Conservation (phyloP, 495 filamentous ascomycete genomes). For the Chaetomium fimeti region DNA sequence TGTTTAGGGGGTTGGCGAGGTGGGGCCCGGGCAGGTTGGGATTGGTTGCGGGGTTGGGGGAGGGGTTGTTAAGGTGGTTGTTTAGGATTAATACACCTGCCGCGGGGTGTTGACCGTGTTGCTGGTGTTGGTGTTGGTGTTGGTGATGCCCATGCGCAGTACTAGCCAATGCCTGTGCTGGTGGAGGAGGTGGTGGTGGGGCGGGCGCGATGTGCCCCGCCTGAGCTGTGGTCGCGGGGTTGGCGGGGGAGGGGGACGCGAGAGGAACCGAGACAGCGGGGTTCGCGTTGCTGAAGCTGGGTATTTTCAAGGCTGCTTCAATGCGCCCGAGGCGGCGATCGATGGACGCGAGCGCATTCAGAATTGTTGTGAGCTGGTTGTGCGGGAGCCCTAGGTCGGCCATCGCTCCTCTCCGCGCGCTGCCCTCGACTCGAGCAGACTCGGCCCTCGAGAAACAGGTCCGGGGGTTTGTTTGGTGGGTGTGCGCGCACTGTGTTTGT, state of each 20-base stretch:
- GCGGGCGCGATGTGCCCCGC: constrained; percentile 12
- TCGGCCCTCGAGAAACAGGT: no score
- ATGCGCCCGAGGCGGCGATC: constrained; percentile 39
- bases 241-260: not conserved
- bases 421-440: no score
- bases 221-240: constrained; percentile 6
- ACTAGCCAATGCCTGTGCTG: not conserved
- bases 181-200: constrained; percentile 10
- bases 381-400: constrained; percentile 25
- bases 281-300: constrained; percentile 9
- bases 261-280: not conserved
- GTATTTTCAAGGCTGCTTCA: constrained; percentile 28
- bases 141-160: constrained; percentile 8
- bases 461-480: not conserved
- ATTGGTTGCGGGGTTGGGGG: not conserved
- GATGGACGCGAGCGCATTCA: constrained; percentile 37
- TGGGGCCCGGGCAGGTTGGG: not conserved
- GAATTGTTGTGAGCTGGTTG: constrained; percentile 29
- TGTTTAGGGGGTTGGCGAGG: constrained; percentile 9
- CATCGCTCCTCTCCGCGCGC: constrained; percentile 21
- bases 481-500: not conserved
- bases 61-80: not conserved
- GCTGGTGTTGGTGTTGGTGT: not conserved
- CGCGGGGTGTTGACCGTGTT: not conserved
- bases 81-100: not conserved